phyloP scores from a whole-genome alignment of 139 green algal genomes.

The Nannochloris sp. region DNA sequence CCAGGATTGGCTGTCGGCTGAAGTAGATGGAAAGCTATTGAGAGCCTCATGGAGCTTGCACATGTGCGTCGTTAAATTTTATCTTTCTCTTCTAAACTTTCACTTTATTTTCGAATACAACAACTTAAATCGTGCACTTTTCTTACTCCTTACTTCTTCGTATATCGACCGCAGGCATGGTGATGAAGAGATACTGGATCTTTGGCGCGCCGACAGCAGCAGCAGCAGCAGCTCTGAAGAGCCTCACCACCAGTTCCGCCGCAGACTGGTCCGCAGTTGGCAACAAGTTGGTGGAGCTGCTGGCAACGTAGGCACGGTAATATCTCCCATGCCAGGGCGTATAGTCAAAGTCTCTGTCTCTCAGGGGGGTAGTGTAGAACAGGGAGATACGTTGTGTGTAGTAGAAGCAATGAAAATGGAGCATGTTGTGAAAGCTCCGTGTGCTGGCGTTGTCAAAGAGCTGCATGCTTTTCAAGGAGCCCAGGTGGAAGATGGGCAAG shows the following conservation, averaged over 20 bases:
- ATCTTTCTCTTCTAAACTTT: background rate
- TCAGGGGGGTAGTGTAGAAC: slow-evolving; percentile 6
- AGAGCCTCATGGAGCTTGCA: slow-evolving; percentile 15
- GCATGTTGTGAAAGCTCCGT: slow-evolving; percentile 20
- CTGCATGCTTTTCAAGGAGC: slow-evolving; percentile 15
- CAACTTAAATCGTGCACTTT: too few species aligned
- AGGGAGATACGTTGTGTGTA: slow-evolving; percentile 43
- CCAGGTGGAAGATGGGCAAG: slow-evolving; percentile 31
- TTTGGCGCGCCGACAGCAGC: slow-evolving; percentile 41
- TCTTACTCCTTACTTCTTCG: too few species aligned
- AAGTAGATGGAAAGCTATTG: slow-evolving; percentile 18
- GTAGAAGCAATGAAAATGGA: slow-evolving; percentile 87
- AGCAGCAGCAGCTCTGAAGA: too few species aligned
- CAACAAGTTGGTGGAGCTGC: slow-evolving; percentile 15
- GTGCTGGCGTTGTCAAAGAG: background rate
- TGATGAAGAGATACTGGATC: slow-evolving; percentile 41
- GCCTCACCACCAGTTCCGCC: slow-evolving; percentile 48
- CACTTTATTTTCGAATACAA: background rate
- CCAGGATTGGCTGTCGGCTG: slow-evolving; percentile 6
- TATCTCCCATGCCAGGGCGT: slow-evolving; percentile 62
- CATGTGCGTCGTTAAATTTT: background rate
- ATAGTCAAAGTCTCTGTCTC: slow-evolving; percentile 40
- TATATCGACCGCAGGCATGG: slow-evolving; percentile 14
- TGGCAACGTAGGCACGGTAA: slow-evolving; percentile 22
- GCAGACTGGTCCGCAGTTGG: slow-evolving; percentile 31